Base-by-base conservation (phyloP, 2,329 filamentous ascomycete genomes). In the Aspergillus puulaauensis region DNA sequence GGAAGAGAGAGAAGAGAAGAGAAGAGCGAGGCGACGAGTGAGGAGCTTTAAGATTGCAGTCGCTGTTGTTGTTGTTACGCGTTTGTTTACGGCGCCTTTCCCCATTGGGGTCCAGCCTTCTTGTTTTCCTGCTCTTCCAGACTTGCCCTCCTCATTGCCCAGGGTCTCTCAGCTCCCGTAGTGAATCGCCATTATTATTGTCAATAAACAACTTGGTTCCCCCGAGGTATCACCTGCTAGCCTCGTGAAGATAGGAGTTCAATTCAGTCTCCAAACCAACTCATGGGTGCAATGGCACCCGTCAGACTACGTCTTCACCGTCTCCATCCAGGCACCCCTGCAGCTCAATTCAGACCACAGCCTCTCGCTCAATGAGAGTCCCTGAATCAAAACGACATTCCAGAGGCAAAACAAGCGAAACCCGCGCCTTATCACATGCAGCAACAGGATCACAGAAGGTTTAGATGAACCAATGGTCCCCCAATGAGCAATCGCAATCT, bases 51-150 rank as follows among this genome's bases (percentile, higher is more conserved):
- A 54, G 48, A 53, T 48, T 47, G 52, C 51, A 40, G 33, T 17
- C 6, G 45, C 6, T 54, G 54, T 56, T 52, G 52, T 57, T 60
- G 60, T 52, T 58, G 55, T 57, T 62, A 62, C 64, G 54, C 53
- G 62, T 60, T 66, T 66, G 64, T 66, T 66, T 65, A 65, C 64
- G 45, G 44, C 60, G 57, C 64, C 54, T 65, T 64, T 57, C 60
- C 64, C 40, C 21, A 50, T 65, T 52, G 48, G 59, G 49, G 49
- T 55, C 58, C 45, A 49, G 39, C 54, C 57, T 31, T 56, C 53
- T 48, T 50, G 45, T 35, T 47, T 12, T n/a, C 24, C 39, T 5
- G 9, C 31, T 14, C 45, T 48, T n/a, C 35, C 45, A 31, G n/a
- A 23, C n/a, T 23, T n/a, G 19, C 21, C 12, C 23, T 46, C 43